Evolutionary conservation across 805 yeast genomes (phyloP), one percentile per base, ranked within the genome.

Genomic region (Hanseniaspora clermontiae): DNA sequence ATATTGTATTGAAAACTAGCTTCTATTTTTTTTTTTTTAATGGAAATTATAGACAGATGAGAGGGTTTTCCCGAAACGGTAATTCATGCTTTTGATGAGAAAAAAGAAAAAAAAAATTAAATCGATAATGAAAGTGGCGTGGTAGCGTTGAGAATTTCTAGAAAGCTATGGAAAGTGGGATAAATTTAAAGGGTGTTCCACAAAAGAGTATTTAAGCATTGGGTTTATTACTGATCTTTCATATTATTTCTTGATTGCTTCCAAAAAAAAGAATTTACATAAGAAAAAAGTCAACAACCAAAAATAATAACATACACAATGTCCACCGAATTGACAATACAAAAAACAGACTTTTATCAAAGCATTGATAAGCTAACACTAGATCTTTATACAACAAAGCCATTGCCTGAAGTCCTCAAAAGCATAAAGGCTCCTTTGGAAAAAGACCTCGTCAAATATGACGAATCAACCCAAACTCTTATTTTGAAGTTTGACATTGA

Each of bases 321-420:
- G 37, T 24, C 45, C 20, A 49, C 51, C 14, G 14, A 17, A 14
- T 29, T 53, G 19, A 19, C 19, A 60, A 65, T 67, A 61, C 67
- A 76, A 40, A 76, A 75, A 62, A 69, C 71, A n/a, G 90, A 85
- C 61, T 85, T 84, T 81, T 91, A 82, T 69, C 96, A 93, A 67
- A 75, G 82, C 15, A 63, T 70, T 10, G 70, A 70, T 0, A 65
- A 67, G 3, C 78, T 89, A 14, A 81, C 82, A 0, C 72, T 90
- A 32, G 80, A 91, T 1, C 69, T 91, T 7, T 91, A 83, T 64
- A 80, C 87, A 49, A 82, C 84, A 59, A 77, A 77, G 43, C 77
- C 87, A 17, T 81, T 53, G 17, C 47, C 57, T 10, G 57, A 53
- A 2, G 24, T 31, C 11, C 9, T 53, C 10, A 53, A 46, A 20